Conservation (phyloP, 257 asterid species). For the Petunia axillaris region DNA sequence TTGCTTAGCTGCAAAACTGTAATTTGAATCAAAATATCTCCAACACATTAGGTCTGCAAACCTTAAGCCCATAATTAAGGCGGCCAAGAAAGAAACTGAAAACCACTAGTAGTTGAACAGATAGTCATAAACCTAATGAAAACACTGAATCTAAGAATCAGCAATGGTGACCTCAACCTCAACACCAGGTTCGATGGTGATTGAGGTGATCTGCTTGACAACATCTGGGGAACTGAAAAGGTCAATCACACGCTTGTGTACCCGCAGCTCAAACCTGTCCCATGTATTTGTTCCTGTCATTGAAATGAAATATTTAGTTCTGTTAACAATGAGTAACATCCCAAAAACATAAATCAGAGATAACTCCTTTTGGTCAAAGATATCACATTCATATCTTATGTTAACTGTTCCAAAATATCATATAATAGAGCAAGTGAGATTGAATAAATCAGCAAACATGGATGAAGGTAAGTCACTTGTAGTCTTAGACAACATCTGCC, state of each 20-base stretch:
- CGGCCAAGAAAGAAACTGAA: background rate
- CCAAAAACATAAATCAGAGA: background rate
- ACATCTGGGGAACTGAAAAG: conserved; percentile 73
- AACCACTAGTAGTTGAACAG: background rate
- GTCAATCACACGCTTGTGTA: conserved; percentile 68
- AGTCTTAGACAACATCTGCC: background rate
- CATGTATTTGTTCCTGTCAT: conserved; percentile 21
- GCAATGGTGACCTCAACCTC: conserved; percentile 57
- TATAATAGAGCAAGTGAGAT: background rate
- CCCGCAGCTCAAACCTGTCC: conserved; percentile 42
- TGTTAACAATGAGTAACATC: background rate
- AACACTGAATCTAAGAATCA: conserved; percentile 38
- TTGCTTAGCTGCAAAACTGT: background rate
- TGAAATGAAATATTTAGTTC: background rate
- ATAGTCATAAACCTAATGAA: background rate
- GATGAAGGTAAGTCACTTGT: background rate
- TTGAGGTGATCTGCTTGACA: conserved; percentile 73
- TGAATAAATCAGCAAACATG: background rate
- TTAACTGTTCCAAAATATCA: background rate
- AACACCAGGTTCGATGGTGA: conserved; percentile 48
- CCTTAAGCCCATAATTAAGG: background rate
- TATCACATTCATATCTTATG: background rate
- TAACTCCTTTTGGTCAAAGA: background rate
- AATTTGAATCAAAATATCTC: background rate
- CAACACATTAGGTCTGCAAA: no score